Percentiles rank a stretch among this genome's conserved stretches.
These are phyloP conservation scores for Alternaria gansuensis DNA, from an alignment of 2,329 filamentous ascomycete species.

Conservation along the genomic window DNA sequence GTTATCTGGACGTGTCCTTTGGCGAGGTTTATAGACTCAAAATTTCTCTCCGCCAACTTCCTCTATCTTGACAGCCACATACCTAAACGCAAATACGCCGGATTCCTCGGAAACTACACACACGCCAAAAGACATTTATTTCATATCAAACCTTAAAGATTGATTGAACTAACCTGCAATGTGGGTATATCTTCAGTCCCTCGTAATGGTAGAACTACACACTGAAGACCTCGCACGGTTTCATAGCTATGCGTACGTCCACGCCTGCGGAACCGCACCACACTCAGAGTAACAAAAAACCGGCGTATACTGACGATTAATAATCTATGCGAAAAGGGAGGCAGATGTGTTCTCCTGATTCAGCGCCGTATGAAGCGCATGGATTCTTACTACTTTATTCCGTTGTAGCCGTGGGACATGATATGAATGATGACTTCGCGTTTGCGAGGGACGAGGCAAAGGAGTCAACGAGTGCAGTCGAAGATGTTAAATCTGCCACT, in stretches of 20 bases:
- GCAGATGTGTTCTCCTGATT: background rate
- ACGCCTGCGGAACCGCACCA: background rate
- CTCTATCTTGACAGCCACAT: background rate
- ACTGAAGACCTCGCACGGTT: background rate
- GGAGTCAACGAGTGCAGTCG: background rate
- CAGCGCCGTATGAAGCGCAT: background rate
- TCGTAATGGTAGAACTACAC: background rate
- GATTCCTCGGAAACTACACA: background rate
- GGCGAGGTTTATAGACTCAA: too few relatives aligned
- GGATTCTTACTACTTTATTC: background rate
- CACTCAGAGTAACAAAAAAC: too few relatives aligned
- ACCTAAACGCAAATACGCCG: rapidly evolving
- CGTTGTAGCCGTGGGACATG: background rate
- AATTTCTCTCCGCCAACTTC: rapidly evolving
- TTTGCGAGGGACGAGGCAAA: background rate
- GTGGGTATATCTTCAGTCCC: background rate
- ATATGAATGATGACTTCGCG: background rate
- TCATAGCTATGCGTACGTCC: background rate
- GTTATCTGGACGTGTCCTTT: background rate
- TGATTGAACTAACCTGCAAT: background rate
- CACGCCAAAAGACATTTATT: background rate
- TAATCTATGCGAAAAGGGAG: background rate
- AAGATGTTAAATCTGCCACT: rapidly evolving
- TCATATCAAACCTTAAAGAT: background rate
- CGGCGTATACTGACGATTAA: background rate